phyloP scores from a whole-genome alignment of 139 green algal species.

The Zygnema cylindricum region DNA sequence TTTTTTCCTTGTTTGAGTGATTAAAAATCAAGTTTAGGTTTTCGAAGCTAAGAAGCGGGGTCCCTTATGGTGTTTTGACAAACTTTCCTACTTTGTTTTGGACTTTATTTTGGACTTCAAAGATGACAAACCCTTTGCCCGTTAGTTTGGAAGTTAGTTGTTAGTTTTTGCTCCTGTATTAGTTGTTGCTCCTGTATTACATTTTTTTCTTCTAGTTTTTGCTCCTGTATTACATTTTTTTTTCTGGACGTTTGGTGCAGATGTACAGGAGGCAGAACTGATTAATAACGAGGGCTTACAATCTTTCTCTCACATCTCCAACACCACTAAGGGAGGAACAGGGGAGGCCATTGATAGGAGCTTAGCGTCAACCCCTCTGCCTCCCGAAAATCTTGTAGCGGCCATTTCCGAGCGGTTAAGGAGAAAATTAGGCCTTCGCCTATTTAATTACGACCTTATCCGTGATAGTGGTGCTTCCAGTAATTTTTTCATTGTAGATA shows the following conservation, averaged over 20 bases:
- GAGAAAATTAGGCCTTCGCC: slow-evolving; percentile 49
- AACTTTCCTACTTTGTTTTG: no score
- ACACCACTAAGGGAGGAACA: not conserved
- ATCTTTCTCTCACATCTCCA: slow-evolving; percentile 52
- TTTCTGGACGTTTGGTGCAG: slow-evolving; percentile 23
- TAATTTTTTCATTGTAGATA: slow-evolving; percentile 62
- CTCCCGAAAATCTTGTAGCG: slow-evolving; percentile 24
- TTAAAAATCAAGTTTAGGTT: no score
- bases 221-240: no score
- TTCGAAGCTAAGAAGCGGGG: no score
- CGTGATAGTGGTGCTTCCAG: slow-evolving; percentile 5
- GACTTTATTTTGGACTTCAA: no score
- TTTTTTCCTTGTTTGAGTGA: no score
- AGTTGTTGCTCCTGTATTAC: no score
- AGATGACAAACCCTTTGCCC: no score
- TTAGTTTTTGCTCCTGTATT: no score
- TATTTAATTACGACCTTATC: slow-evolving; percentile 65
- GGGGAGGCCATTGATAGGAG: slow-evolving; percentile 44
- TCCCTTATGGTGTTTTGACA: no score
- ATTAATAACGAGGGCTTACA: slow-evolving; percentile 21
- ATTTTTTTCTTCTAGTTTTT: no score
- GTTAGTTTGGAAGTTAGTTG: no score
- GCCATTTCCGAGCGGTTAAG: slow-evolving; percentile 31
- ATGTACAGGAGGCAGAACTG: slow-evolving; percentile 32
- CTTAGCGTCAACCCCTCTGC: slow-evolving; percentile 21